Conservation (phyloP, 2,329 filamentous ascomycete species). For the Endocalyx cinctus region DNA sequence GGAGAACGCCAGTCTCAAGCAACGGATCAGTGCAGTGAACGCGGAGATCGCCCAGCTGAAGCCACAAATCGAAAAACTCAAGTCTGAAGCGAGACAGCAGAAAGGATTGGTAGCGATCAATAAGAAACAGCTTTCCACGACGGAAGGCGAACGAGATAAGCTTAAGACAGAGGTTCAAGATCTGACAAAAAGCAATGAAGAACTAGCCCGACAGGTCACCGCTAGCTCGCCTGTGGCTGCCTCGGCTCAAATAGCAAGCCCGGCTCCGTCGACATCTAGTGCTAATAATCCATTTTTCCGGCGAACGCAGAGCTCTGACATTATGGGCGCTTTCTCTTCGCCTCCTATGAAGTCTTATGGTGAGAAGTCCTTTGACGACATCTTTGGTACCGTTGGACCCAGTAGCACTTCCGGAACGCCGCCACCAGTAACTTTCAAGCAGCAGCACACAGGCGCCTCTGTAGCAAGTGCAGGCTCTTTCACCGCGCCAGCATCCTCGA, state of each 20-base stretch:
- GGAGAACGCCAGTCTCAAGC: slow-evolving; percentile 81
- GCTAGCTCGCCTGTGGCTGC: slow-evolving; percentile 43
- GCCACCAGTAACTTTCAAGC: slow-evolving; percentile 54
- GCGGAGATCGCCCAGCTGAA: slow-evolving; percentile 78
- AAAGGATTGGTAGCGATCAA: slow-evolving; percentile 97
- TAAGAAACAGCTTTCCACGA: slow-evolving; percentile 92
- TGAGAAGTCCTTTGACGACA: slow-evolving; percentile 78
- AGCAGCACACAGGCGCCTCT: slow-evolving; percentile 55
- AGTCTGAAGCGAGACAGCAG: slow-evolving; percentile 86
- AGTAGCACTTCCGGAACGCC: slow-evolving; percentile 37
- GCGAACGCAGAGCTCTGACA: slow-evolving; percentile 57
- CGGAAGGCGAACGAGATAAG: slow-evolving; percentile 84
- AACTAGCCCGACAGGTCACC: slow-evolving; percentile 48
- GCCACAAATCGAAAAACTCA: slow-evolving; percentile 88
- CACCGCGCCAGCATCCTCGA: slow-evolving; percentile 51
- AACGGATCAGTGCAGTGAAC: slow-evolving; percentile 80
- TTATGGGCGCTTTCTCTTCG: slow-evolving; percentile 50
- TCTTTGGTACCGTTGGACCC: slow-evolving; percentile 67
- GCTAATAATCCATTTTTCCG: slow-evolving; percentile 96
- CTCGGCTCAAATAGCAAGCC: slow-evolving; percentile 59
- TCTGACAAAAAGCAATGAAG: slow-evolving; percentile 59
- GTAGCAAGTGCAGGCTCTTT: slow-evolving; percentile 48
- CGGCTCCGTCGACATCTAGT: slow-evolving; percentile 62
- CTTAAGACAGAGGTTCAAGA: slow-evolving; percentile 74
- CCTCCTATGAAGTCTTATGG: slow-evolving; percentile 39